A percentile compares a stretch with the other conserved stretches of the same genome.
Conservation (phyloP, 1,284 basidiomycete species). For the Psilocybe mexicana region DNA sequence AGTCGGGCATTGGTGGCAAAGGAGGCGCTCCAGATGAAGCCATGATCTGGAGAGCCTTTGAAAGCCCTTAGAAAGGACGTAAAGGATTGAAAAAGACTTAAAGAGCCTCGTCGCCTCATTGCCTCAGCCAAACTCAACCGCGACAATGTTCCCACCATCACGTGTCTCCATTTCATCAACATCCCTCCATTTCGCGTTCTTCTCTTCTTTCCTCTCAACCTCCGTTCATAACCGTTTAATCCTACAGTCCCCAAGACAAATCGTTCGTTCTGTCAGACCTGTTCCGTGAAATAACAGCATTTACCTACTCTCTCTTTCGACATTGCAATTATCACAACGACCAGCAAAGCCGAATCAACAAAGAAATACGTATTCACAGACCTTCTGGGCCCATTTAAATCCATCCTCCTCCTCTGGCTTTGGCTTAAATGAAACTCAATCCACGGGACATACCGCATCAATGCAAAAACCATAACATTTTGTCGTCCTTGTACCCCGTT, state of each 20-base stretch:
- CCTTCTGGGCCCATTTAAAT: not conserved
- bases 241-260: not conserved
- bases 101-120: constrained; percentile 14
- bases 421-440: not conserved
- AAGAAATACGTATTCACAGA: not conserved
- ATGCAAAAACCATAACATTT: not conserved
- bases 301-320: not conserved
- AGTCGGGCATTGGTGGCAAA: constrained; percentile 37
- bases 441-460: not conserved
- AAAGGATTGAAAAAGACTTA: constrained; percentile 12
- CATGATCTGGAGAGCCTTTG: constrained; percentile 23
- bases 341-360: not conserved
- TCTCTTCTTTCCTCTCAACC: not conserved
- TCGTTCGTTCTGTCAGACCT: not conserved
- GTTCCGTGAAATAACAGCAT: not conserved
- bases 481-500: not conserved
- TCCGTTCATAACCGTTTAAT: not conserved
- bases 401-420: not conserved
- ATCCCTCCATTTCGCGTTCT: not conserved
- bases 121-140: constrained; percentile 20
- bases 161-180: not conserved
- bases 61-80: constrained; percentile 18
- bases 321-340: not conserved
- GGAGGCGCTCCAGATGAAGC: constrained; percentile 31
- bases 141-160: constrained; percentile 19